Evolutionary conservation across 208 protist species (phyloP).

Genomic region (Naegleria fowleri): DNA sequence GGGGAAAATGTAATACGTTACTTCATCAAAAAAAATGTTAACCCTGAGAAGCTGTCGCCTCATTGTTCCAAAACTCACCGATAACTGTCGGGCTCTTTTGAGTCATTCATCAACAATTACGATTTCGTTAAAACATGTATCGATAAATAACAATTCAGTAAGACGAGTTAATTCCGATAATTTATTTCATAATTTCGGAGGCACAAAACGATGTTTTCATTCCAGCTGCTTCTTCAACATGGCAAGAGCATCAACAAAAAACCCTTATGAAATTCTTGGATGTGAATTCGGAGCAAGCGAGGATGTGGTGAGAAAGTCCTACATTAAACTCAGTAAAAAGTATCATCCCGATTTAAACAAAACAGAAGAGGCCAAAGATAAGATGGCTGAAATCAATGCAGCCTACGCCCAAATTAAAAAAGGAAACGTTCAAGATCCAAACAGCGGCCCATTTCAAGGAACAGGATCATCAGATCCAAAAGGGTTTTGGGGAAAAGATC

Average conservation of each 20-base stretch:
- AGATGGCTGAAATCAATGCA: constrained; percentile 21
- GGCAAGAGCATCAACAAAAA: not conserved
- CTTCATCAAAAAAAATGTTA: too few species aligned
- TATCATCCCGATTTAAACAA: constrained; percentile 10
- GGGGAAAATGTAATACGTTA: too few species aligned
- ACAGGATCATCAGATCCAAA: not conserved
- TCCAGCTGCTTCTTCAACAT: not conserved
- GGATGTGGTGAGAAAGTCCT: not conserved
- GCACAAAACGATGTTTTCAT: not conserved
- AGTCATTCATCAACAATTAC: too few species aligned
- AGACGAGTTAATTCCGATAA: too few species aligned
- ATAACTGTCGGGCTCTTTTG: too few species aligned
- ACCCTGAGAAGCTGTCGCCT: too few species aligned
- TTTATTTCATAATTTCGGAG: too few species aligned
- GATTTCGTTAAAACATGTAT: too few species aligned
- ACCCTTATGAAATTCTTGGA: constrained; percentile 25
- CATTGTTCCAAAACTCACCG: too few species aligned
- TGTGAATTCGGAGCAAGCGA: not conserved
- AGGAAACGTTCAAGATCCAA: not conserved
- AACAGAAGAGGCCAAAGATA: constrained; percentile 9
- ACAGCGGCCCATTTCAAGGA: not conserved
- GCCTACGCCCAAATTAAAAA: constrained; percentile 35
- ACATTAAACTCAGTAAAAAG: not conserved
- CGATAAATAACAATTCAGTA: too few species aligned
- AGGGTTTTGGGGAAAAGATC: not conserved